Evolutionary conservation across 1,139 yeast species (phyloP).

Genomic region (Pichia sp.): DNA sequence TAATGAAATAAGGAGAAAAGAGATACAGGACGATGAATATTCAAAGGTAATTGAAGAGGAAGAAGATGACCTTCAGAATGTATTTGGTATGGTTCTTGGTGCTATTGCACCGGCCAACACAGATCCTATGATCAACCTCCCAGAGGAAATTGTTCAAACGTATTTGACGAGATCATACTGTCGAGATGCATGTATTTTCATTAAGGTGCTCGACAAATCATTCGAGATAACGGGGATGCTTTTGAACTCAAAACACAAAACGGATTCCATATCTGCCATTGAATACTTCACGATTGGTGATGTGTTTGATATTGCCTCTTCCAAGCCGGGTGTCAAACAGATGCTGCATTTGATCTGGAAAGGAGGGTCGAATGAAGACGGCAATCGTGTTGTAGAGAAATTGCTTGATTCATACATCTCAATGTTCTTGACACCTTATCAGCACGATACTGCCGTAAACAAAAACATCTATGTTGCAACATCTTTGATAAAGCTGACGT

Average conservation of each 20-base stretch:
- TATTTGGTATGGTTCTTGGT: background rate
- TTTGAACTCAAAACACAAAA: conserved; percentile 75
- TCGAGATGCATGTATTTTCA: conserved; percentile 70
- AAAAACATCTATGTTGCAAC: conserved; percentile 68
- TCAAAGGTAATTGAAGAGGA: conserved; percentile 13
- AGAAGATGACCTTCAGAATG: conserved; percentile 9
- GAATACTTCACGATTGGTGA: conserved; percentile 86
- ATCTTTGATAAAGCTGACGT: conserved; percentile 70
- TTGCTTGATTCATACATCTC: conserved; percentile 71
- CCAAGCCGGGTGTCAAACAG: conserved; percentile 64
- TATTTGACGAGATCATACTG: conserved; percentile 24
- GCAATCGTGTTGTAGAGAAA: conserved; percentile 74
- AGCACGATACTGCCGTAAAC: conserved; percentile 45
- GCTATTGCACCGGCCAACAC: background rate
- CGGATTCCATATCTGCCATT: conserved; percentile 89
- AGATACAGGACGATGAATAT: conserved; percentile 15
- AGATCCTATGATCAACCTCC: conserved; percentile 17
- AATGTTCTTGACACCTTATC: conserved; percentile 73
- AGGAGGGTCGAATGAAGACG: conserved; percentile 89
- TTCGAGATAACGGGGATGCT: conserved; percentile 52
- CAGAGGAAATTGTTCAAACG: conserved; percentile 21
- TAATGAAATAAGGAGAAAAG: conserved; percentile 7
- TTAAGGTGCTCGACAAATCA: conserved; percentile 60
- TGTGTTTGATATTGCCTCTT: conserved; percentile 74
- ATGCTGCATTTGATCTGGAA: conserved; percentile 97